These are phyloP conservation scores for Beauveria medogensis DNA, from an alignment of 2,329 filamentous ascomycete species.

Conservation along the genomic window DNA sequence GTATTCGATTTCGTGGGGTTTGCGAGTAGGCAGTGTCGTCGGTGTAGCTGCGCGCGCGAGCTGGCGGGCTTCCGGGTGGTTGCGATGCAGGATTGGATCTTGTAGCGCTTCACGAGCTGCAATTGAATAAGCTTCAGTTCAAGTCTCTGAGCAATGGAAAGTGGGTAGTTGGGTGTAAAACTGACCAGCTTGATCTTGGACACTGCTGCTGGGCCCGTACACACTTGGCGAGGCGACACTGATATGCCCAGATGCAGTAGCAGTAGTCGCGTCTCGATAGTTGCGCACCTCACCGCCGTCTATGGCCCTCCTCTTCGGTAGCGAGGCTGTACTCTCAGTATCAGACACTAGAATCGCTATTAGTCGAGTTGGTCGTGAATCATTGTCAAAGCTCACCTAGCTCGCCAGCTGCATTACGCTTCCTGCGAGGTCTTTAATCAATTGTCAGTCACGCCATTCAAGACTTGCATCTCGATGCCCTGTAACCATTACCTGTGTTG, in stretches of 20 bases:
- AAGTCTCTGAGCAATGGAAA: neutral
- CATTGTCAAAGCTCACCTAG: neutral
- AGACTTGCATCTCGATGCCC: neutral
- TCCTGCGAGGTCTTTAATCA: neutral
- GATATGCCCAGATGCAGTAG: neutral
- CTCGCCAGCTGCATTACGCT: neutral
- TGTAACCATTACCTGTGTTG: neutral
- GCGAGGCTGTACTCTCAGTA: neutral
- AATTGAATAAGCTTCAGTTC: neutral
- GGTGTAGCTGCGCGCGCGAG: neutral
- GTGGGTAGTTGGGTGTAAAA: neutral
- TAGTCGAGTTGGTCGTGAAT: neutral
- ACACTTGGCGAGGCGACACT: neutral
- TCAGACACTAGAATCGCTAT: neutral
- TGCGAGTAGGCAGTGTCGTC: neutral
- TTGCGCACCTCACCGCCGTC: neutral
- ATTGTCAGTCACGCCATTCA: neutral
- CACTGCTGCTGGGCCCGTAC: neutral
- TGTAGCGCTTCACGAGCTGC: neutral
- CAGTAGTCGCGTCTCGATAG: neutral
- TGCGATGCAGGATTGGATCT: neutral
- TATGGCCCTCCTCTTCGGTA: neutral
- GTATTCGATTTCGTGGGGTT: conserved; percentile 5
- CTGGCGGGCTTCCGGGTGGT: neutral
- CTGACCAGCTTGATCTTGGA: neutral